A percentile compares a stretch with the other conserved stretches of the same genome.
Evolutionary conservation across 768 basidiomycete species (phyloP).

Genomic region (Kwoniella pini): DNA sequence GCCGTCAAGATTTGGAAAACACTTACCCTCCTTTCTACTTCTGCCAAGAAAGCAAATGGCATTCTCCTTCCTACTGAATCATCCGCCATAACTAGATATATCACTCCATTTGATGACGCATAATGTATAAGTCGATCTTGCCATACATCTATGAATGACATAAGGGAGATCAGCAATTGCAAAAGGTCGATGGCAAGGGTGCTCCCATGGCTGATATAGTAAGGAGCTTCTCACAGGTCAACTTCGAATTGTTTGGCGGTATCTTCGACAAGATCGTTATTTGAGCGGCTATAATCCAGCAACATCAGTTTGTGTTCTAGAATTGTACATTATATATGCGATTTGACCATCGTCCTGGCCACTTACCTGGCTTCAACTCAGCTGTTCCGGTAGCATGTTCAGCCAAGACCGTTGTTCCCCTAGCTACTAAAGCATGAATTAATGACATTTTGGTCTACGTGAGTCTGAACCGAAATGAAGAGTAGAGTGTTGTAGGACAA

Average conservation of each 20-base stretch:
- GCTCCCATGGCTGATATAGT: too few species aligned
- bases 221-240: slow-evolving; percentile 52
- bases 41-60: slow-evolving; percentile 89
- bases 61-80: slow-evolving; percentile 86
- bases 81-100: slow-evolving; percentile 91
- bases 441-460: slow-evolving; percentile 58
- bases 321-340: neutral
- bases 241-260: slow-evolving; percentile 77
- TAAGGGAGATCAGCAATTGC: neutral
- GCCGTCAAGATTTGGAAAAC: neutral
- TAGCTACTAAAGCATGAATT: slow-evolving; percentile 81
- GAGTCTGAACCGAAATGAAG: too few species aligned
- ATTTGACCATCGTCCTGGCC: neutral
- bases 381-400: slow-evolving; percentile 78
- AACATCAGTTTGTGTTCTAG: neutral
- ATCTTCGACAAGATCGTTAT: slow-evolving; percentile 87
- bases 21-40: slow-evolving; percentile 66
- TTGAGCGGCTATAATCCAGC: slow-evolving; percentile 43
- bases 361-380: slow-evolving; percentile 83
- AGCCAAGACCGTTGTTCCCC: slow-evolving; percentile 76
- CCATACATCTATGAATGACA: slow-evolving; percentile 47
- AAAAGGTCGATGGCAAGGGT: too few species aligned
- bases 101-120: slow-evolving; percentile 80
- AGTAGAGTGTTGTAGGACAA: too few species aligned
- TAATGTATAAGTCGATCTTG: slow-evolving; percentile 89